Percentiles rank a stretch among this genome's conserved stretches.
Conservation (phyloP, 2,329 filamentous ascomycete species). For the Zasmidium citrigriseum region DNA sequence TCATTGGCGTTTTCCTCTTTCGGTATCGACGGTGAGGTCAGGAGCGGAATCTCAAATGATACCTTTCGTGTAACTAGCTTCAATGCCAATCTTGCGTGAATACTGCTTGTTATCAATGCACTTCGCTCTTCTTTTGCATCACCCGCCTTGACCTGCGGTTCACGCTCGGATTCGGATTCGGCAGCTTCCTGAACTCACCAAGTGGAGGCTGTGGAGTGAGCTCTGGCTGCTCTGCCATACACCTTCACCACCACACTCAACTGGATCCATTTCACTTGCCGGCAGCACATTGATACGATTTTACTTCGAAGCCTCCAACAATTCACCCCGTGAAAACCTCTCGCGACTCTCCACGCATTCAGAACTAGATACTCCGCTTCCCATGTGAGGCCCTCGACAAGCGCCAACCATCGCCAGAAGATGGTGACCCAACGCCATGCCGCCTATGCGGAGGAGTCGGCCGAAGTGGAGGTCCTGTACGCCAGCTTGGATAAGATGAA, state of each 20-base stretch:
- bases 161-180: neutral
- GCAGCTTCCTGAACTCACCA: neutral
- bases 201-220: neutral
- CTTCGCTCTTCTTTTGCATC: no score
- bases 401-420: slow-evolving; percentile 9
- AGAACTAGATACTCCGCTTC: neutral
- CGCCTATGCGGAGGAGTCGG: slow-evolving; percentile 65
- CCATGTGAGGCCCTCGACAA: neutral
- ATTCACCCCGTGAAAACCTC: no score
- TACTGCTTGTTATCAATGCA: no score
- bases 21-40: neutral
- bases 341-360: no score
- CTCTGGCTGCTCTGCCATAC: slow-evolving; percentile 1
- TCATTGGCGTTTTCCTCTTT: slow-evolving; percentile 1
- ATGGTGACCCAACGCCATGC: slow-evolving; percentile 60
- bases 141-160: neutral
- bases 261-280: no score
- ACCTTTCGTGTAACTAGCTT: no score
- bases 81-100: no score
- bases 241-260: neutral
- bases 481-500: slow-evolving; percentile 86
- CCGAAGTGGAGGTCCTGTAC: slow-evolving; percentile 66
- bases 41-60: no score
- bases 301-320: no score
- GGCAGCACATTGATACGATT: neutral